These are phyloP conservation scores for Protomyces inundatus DNA, from an alignment of 1,139 yeast species.

Conservation along the genomic window DNA sequence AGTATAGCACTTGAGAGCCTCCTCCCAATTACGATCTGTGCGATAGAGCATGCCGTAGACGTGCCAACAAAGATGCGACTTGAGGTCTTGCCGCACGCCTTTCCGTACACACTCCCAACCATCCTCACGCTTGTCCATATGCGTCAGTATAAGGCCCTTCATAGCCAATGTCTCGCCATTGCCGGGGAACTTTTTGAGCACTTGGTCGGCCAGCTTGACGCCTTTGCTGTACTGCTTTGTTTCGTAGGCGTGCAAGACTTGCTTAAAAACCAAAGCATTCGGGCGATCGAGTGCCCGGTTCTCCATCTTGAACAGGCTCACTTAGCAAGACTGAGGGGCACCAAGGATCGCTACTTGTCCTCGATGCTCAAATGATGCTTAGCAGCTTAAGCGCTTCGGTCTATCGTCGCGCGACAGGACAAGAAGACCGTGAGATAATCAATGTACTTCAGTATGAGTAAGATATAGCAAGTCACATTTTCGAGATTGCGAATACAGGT, in stretches of 20 bases:
- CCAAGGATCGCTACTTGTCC: background rate
- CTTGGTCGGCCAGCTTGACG: constrained; percentile 65
- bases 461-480: no score
- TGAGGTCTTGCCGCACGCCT: constrained; percentile 54
- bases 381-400: no score
- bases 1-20: constrained; percentile 74
- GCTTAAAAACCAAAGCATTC: constrained; percentile 48
- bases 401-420: no score
- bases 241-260: constrained; percentile 79
- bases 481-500: no score
- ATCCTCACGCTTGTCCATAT: constrained; percentile 55
- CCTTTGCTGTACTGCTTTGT: constrained; percentile 82
- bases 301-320: background rate
- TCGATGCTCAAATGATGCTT: no score
- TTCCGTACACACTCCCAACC: constrained; percentile 58
- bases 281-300: constrained; percentile 13
- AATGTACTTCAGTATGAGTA: no score
- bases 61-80: constrained; percentile 71
- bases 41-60: constrained; percentile 81
- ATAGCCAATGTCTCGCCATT: constrained; percentile 81
- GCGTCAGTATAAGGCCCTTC: constrained; percentile 66
- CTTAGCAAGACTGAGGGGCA: constrained; percentile 3
- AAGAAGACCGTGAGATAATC: no score
- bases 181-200: constrained; percentile 66
- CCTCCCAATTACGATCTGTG: constrained; percentile 60